Percentiles rank a stretch among this genome's conserved stretches.
These are phyloP conservation scores for Nakazawaea laoshanensis DNA, from an alignment of 805 yeast species.

Conservation along the genomic window DNA sequence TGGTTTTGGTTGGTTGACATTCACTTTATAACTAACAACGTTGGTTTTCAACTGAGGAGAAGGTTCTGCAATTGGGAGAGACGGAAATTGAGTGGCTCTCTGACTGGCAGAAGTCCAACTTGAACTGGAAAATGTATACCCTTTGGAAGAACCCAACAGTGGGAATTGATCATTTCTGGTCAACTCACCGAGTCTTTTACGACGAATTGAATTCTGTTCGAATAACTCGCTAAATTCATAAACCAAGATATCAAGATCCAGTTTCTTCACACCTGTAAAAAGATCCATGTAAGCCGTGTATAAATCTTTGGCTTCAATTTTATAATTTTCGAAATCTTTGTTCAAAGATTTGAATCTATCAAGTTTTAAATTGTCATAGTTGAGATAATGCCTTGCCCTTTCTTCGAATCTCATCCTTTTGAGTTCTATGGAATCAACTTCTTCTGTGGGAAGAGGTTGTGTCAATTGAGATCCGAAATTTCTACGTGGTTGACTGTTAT, in stretches of 20 bases:
- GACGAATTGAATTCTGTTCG: slow-evolving; percentile 35
- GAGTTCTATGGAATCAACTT: slow-evolving; percentile 34
- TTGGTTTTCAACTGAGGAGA: slow-evolving; percentile 2
- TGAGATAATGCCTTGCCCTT: slow-evolving; percentile 73
- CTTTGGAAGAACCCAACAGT: slow-evolving; percentile 1
- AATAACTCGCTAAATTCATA: slow-evolving; percentile 54
- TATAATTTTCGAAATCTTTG: slow-evolving; percentile 33
- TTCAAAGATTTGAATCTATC: slow-evolving; percentile 42
- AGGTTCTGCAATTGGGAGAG: slow-evolving; percentile 19
- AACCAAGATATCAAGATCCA: slow-evolving; percentile 49
- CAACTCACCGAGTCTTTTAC: slow-evolving; percentile 26
- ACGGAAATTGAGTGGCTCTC: slow-evolving; percentile 17
- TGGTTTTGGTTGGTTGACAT: not conserved
- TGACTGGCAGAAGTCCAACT: not conserved
- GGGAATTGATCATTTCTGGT: slow-evolving; percentile 6
- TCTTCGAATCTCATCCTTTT: slow-evolving; percentile 66
- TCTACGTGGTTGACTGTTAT: slow-evolving; percentile 3
- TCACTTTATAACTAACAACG: slow-evolving; percentile 6
- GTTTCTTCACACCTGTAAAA: slow-evolving; percentile 30
- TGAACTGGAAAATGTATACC: not conserved
- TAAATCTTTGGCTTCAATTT: slow-evolving; percentile 40
- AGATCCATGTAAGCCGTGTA: slow-evolving; percentile 36
- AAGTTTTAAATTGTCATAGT: slow-evolving; percentile 39
- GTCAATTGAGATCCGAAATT: slow-evolving; percentile 49
- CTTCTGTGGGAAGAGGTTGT: slow-evolving; percentile 40